These are phyloP conservation scores for Sergeia podlipaevii DNA, from an alignment of 208 protist species.

Conservation along the genomic window DNA sequence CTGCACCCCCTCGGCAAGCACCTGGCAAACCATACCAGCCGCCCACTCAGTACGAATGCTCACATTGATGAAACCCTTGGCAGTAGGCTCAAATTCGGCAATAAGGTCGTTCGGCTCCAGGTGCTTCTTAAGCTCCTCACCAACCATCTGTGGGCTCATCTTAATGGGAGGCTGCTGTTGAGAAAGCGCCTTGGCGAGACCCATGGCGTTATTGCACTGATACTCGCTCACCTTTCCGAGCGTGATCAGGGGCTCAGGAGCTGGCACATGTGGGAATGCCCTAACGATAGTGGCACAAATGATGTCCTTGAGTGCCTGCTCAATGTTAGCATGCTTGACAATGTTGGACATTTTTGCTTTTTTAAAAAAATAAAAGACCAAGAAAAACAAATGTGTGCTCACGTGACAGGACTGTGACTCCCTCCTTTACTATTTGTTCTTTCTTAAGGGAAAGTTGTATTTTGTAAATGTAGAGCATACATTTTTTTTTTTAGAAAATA, in stretches of 20 bases:
- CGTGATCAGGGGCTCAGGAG: slow-evolving; percentile 71
- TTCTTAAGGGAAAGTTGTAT: too few species aligned
- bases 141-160: slow-evolving; percentile 78
- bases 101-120: slow-evolving; percentile 83
- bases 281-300: slow-evolving; percentile 63
- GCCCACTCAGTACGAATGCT: slow-evolving; percentile 65
- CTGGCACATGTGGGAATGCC: slow-evolving; percentile 69
- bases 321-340: slow-evolving; percentile 52
- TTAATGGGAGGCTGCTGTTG: slow-evolving; percentile 75
- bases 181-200: slow-evolving; percentile 83
- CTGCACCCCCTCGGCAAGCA: slow-evolving; percentile 60
- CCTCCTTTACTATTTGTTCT: too few species aligned
- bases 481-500: neutral
- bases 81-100: slow-evolving; percentile 72
- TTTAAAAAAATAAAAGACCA: neutral
- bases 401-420: too few species aligned
- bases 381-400: too few species aligned
- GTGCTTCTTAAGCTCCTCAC: slow-evolving; percentile 78
- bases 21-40: slow-evolving; percentile 34
- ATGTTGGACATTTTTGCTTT: slow-evolving; percentile 8
- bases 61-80: slow-evolving; percentile 94
- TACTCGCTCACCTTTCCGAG: slow-evolving; percentile 88
- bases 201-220: slow-evolving; percentile 96
- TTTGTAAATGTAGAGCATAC: too few species aligned
- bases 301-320: slow-evolving; percentile 80